Conservation (phyloP, 2,329 filamentous ascomycete genomes). For the Grosmannia penicillata region DNA sequence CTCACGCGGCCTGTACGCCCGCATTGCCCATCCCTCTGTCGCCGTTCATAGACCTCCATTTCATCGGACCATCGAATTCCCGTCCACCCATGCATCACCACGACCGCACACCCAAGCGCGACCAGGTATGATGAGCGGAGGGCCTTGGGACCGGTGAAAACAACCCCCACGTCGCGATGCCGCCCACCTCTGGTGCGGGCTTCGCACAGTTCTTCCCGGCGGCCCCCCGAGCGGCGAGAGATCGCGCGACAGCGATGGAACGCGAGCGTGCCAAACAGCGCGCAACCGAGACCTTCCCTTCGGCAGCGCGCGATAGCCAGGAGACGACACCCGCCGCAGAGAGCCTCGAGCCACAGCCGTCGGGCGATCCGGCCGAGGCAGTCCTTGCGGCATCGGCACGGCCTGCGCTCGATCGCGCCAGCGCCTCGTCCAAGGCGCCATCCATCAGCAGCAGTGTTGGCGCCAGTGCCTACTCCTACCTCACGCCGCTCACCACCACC, state of each 20-base stretch:
- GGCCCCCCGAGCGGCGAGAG: constrained; percentile 51
- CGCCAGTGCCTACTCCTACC: constrained; percentile 29
- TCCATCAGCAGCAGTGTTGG: constrained; percentile 19
- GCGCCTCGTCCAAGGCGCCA: constrained; percentile 1
- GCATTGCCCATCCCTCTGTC: too few species aligned
- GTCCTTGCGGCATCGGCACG: background rate
- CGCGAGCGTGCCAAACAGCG: constrained; percentile 44
- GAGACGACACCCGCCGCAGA: constrained; percentile 25
- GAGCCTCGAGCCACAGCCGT: constrained; percentile 42
- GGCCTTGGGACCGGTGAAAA: constrained; percentile 34
- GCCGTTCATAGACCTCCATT: too few species aligned
- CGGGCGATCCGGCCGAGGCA: constrained; percentile 32
- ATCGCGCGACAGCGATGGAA: constrained; percentile 36
- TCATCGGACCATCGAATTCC: background rate
- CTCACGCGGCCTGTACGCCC: constrained; percentile 11
- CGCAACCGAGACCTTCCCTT: constrained; percentile 20
- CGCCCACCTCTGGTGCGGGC: constrained; percentile 61
- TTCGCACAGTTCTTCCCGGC: constrained; percentile 80
- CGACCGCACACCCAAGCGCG: constrained; percentile 11
- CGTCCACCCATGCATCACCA: constrained; percentile 22
- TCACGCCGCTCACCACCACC: constrained; percentile 36
- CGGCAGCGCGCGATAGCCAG: constrained; percentile 18
- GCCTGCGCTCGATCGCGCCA: too few species aligned
- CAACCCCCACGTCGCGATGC: constrained; percentile 46
- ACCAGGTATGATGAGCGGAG: constrained; percentile 42